These are phyloP conservation scores for Globisporangium canariense DNA, from an alignment of 352 stramenopile species.

Conservation along the genomic window DNA sequence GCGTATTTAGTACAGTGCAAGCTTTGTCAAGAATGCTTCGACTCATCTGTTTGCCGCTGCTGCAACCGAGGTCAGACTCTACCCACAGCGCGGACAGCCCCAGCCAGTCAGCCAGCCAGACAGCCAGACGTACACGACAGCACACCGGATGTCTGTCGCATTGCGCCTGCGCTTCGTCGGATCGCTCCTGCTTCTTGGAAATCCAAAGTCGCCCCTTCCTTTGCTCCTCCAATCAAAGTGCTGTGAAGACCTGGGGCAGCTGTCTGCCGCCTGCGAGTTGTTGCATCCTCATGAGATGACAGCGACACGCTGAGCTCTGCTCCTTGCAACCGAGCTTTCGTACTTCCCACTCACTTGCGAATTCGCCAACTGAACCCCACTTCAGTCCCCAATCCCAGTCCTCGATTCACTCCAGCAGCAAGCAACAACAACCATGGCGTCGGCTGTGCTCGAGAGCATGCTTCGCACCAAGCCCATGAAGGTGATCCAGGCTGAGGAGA, in stretches of 20 bases:
- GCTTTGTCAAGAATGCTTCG: not conserved
- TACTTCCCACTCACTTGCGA: not conserved
- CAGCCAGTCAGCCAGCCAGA: not conserved
- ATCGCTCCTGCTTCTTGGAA: not conserved
- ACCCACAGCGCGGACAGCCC: not conserved
- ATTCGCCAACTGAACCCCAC: not conserved
- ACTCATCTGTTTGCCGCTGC: not conserved
- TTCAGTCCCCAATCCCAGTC: no score
- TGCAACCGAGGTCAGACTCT: not conserved
- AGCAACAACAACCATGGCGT: not conserved
- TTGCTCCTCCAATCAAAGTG: not conserved
- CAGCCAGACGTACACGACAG: no score
- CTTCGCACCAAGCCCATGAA: constrained; percentile 47
- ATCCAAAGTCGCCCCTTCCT: not conserved
- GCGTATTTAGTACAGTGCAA: not conserved
- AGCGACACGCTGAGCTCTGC: not conserved
- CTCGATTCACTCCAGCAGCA: not conserved
- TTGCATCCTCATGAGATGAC: not conserved
- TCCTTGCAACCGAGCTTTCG: not conserved
- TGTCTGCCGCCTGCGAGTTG: not conserved
- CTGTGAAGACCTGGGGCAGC: not conserved
- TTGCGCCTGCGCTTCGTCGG: not conserved
- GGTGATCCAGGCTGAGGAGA: constrained; percentile 48
- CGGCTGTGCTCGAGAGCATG: constrained; percentile 15
- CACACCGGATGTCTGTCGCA: not conserved